Conservation (phyloP, 208 protist genomes). For the Endotrypanum monterogeii region DNA sequence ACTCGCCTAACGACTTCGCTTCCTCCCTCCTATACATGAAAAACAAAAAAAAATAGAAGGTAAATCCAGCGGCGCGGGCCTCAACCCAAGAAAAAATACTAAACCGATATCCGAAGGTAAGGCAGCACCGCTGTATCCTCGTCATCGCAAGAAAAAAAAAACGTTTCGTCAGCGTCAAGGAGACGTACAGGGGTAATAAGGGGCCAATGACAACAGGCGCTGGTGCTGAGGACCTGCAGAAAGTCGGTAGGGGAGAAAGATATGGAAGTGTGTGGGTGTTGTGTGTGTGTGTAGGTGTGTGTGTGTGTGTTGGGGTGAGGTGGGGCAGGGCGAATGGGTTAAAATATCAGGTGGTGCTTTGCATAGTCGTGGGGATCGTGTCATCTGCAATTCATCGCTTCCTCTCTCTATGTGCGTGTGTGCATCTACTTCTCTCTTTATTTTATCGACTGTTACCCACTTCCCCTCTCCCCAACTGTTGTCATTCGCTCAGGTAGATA, state of each 20-base stretch:
- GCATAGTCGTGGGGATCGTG: background rate
- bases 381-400: background rate
- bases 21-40: background rate
- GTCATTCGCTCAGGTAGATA: background rate
- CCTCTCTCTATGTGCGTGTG: background rate
- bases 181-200: background rate
- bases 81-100: background rate
- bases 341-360: no score
- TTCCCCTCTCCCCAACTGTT: background rate
- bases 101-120: background rate
- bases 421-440: background rate
- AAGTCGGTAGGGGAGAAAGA: background rate
- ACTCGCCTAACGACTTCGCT: no score
- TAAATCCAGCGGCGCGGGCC: background rate
- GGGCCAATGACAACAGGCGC: background rate
- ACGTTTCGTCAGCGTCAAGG: background rate
- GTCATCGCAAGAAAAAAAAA: no score
- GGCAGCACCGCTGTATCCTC: no score
- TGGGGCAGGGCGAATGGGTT: background rate
- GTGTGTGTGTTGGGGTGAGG: background rate
- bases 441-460: background rate
- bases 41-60: no score
- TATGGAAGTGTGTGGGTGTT: background rate
- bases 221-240: background rate
- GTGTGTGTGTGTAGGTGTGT: no score